A percentile compares a stretch with the other conserved stretches of the same genome.
Conservation (phyloP, 2,329 filamentous ascomycete species). For the Orbilia brochopaga region DNA sequence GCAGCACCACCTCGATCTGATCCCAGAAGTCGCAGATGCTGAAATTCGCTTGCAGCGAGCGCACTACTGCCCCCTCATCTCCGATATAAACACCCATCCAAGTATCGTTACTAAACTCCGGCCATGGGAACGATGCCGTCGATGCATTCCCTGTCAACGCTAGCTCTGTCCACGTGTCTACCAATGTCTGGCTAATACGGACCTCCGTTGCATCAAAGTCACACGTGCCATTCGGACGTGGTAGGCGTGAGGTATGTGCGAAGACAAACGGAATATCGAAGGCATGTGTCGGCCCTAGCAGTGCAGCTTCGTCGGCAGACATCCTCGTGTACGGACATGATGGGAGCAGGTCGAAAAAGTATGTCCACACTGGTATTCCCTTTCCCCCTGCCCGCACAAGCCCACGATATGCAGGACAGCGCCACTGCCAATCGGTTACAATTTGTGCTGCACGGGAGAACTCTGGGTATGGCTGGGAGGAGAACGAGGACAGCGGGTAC, state of each 20-base stretch:
- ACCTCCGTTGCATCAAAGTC: slow-evolving; percentile 13
- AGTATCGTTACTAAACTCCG: slow-evolving; percentile 24
- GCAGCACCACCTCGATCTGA: slow-evolving; percentile 14
- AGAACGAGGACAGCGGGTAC: slow-evolving; percentile 26
- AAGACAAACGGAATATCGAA: slow-evolving; percentile 24
- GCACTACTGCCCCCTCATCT: slow-evolving; percentile 19
- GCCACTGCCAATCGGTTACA: slow-evolving; percentile 24
- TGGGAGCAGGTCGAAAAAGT: slow-evolving; percentile 21
- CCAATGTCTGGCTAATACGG: slow-evolving; percentile 13
- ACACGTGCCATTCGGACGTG: slow-evolving; percentile 24
- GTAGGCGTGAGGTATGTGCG: slow-evolving; percentile 12
- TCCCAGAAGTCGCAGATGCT: slow-evolving; percentile 37
- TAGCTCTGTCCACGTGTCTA: slow-evolving; percentile 15
- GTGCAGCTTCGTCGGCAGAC: neutral
- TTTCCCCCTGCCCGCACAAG: slow-evolving; percentile 18
- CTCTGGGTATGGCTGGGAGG: neutral
- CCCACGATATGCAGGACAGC: slow-evolving; percentile 29
- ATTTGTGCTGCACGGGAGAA: slow-evolving; percentile 32
- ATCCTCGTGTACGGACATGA: slow-evolving; percentile 7
- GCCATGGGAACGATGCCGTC: slow-evolving; percentile 20
- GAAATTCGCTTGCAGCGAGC: slow-evolving; percentile 7
- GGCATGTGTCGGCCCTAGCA: slow-evolving; percentile 23
- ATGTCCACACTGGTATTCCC: slow-evolving; percentile 36
- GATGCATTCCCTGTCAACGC: slow-evolving; percentile 23
- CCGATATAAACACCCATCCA: slow-evolving; percentile 28